A percentile compares a stretch with the other conserved stretches of the same genome.
These are phyloP conservation scores for Aristolochia contorta DNA, from an alignment of 164 flowering plant species.

Conservation along the genomic window DNA sequence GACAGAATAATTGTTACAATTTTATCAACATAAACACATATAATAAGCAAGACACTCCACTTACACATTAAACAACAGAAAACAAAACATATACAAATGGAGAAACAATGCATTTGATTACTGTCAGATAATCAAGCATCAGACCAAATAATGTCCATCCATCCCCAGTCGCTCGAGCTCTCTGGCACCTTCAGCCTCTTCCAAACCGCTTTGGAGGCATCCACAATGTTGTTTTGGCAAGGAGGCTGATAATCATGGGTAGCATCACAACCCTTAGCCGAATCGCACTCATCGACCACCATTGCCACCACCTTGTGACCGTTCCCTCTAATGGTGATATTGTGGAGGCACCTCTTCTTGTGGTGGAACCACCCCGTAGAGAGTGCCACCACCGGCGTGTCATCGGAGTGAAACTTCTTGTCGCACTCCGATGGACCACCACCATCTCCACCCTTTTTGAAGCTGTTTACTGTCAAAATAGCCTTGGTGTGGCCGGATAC, in stretches of 20 bases:
- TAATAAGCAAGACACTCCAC: too few species aligned
- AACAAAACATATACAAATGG: too few species aligned
- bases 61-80: too few species aligned
- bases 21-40: too few species aligned
- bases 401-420: neutral
- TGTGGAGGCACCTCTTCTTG: neutral
- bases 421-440: conserved; percentile 9
- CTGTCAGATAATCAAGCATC: neutral
- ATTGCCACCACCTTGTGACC: conserved; percentile 4
- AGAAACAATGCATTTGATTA: too few species aligned
- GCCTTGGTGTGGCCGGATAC: conserved; percentile 5
- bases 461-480: conserved; percentile 7
- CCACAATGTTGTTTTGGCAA: conserved; percentile 8
- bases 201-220: conserved; percentile 12
- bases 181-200: neutral
- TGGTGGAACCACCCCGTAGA: conserved; percentile 8
- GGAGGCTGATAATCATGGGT: conserved; percentile 10
- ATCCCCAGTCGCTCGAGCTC: neutral
- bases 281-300: conserved; percentile 16
- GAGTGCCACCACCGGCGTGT: conserved; percentile 7
- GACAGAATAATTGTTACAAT: too few species aligned
- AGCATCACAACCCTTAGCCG: conserved; percentile 7
- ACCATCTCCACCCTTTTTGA: conserved; percentile 6
- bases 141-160: neutral
- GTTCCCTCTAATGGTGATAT: conserved; percentile 3